phyloP scores from a whole-genome alignment of 345 rosid genomes.

The Pistacia vera region DNA sequence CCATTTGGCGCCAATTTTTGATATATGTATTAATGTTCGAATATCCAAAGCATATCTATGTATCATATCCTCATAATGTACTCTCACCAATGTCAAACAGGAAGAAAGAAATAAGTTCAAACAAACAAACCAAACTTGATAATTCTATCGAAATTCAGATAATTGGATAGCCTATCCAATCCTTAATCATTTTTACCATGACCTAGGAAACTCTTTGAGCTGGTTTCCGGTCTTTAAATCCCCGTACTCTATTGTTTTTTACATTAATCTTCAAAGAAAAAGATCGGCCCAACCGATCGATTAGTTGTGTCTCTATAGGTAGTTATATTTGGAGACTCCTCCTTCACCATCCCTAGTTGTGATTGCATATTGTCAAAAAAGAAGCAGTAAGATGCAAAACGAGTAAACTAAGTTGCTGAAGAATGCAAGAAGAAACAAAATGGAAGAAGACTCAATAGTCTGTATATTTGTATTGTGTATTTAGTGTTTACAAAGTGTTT shows the following conservation, averaged over 20 bases:
- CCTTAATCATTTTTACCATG: neutral
- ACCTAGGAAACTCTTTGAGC: no score
- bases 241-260: no score
- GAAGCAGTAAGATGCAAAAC: no score
- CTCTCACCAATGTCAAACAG: slow-evolving; percentile 1
- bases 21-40: slow-evolving; percentile 1
- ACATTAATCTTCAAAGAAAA: no score
- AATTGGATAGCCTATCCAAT: slow-evolving; percentile 29
- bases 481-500: no score
- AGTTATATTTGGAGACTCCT: slow-evolving; percentile 35
- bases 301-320: neutral
- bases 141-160: neutral
- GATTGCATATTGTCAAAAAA: slow-evolving; percentile 28
- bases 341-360: slow-evolving; percentile 40
- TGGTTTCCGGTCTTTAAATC: no score
- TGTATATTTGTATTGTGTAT: no score
- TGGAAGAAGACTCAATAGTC: no score
- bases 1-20: slow-evolving; percentile 4
- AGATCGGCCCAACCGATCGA: no score
- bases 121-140: neutral
- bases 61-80: slow-evolving; percentile 22
- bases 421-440: no score
- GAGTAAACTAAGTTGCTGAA: no score
- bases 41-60: slow-evolving; percentile 34
- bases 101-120: neutral